Evolutionary conservation across 345 rosid species (phyloP).

Genomic region (Abelmoschus esculentus): DNA sequence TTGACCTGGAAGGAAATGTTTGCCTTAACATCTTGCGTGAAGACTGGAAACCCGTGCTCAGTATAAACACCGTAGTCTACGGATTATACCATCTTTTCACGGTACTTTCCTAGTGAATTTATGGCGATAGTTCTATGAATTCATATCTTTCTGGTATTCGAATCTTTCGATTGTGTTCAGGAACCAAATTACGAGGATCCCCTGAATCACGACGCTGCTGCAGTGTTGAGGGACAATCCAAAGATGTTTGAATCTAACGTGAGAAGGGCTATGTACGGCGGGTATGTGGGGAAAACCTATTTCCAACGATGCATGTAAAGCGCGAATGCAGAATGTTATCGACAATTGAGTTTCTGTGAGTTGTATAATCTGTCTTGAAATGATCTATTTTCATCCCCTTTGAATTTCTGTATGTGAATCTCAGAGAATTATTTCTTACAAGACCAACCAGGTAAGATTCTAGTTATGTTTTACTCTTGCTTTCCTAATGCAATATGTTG

Average conservation of each 20-base stretch:
- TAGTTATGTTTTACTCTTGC: neutral
- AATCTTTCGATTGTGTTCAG: neutral
- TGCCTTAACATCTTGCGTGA: neutral
- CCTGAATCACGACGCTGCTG: neutral
- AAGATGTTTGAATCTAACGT: neutral
- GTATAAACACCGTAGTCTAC: neutral
- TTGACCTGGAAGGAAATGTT: neutral
- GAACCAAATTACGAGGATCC: neutral
- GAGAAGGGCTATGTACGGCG: neutral
- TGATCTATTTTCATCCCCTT: conserved; percentile 8
- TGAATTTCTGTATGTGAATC: conserved; percentile 11
- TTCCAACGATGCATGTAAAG: neutral
- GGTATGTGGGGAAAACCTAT: neutral
- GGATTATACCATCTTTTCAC: neutral
- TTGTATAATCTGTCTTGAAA: conserved; percentile 20
- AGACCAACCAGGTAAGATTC: conserved; percentile 1
- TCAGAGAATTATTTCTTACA: conserved; percentile 4
- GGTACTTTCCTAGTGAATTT: conserved; percentile 19
- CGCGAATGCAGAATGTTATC: conserved; percentile 8
- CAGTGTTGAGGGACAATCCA: neutral
- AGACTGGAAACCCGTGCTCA: neutral
- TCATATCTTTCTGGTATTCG: neutral
- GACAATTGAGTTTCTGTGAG: conserved; percentile 16
- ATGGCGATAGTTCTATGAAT: neutral
- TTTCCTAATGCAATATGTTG: neutral